Evolutionary conservation across 805 yeast species (phyloP), one percentile per base, ranked within the genome.

Genomic region (Saturnispora ahearnii): DNA sequence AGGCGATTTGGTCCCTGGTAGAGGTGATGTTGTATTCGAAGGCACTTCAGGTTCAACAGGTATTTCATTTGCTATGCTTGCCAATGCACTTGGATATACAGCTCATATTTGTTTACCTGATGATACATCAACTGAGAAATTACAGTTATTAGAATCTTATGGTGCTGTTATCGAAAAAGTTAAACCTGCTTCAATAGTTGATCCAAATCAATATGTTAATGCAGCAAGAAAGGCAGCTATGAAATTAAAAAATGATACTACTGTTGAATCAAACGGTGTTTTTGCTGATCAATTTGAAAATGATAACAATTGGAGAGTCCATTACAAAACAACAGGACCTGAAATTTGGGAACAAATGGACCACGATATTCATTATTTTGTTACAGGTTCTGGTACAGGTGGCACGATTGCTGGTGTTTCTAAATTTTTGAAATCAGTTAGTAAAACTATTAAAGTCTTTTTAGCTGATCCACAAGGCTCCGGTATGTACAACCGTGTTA

Each of bases 41-140:
- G 99, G 99, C 7, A 93, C 99, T 0, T 83, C 93, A 10, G 99
- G 99, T 0, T 89, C 97, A 0, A 91, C 99, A 0, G 99, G 99
- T 3, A 93, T 93, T 11, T 87, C 96, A 1, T 76, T 91, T 58
- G 96, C 97, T 0, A 79, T 89, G 66, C 73, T 93, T n/a, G 87
- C 95, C 54, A 80, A 88, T 57, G 84, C 96, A 0, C 64, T 86
- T 47, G 99, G 99, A 0, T 90, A 90, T 63, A 79, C 77, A 21
- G 86, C 96, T 0, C 96, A 89, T 59, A 93, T 91, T n/a, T 90
- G 95, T 45, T 70, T 93, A 8, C 98, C 98, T 0, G 93, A 89
- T 61, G 99, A 91, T 60, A 93, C 98, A 0, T 83, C 95, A 0
- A 71, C 71, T 2, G 99, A 91, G 57, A 91, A 91, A 60, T 62